Base-by-base conservation (phyloP, 495 filamentous ascomycete genomes). In the Aspergillus baeticus region DNA sequence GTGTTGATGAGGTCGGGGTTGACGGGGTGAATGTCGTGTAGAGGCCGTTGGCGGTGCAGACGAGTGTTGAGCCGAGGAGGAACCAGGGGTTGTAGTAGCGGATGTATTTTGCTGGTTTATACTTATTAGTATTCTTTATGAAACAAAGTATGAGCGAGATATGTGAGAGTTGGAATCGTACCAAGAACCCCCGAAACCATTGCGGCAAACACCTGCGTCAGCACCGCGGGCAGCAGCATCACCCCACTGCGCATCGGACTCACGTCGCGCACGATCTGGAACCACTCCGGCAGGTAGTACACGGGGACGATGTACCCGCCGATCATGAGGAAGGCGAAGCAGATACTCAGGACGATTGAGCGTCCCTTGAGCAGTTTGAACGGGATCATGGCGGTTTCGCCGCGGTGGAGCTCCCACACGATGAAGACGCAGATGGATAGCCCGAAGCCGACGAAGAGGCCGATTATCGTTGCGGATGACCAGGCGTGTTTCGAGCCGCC, bases 401-500 rank as follows among this genome's bases (percentile, higher is more conserved):
- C 60, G 46, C 73, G 74, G 73, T 73, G 77, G 18, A 72, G 35
- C 50, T 84, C 79, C 13, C 82, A 69, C 14, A 36, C 58, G n/a
- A 73, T 45, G 60, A 85, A 87, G 6, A 64, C 66, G 10, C 72
- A 52, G n/a, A 76, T 57, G 0, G 80, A 55, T 1, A 81, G 15
- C 2, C 62, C 77, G 42, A 76, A 74, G 21, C 84, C 63, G 7
- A 77, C 67, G 14, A 85, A 67, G 10, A 85, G 70, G 4, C 68
- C 76, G 38, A 86, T 80, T 55, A 85, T 77, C 6, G 76, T 76
- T 4, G 64, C 71, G 52, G 72, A 75, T 33, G 59, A 59, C 84
- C 83, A 86, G 7, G 70, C 6, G 20, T 43, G 22, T 22, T 43
- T 10, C 17, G 17, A 17, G 6, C 84, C 84, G 11, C 82, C 84